Percentiles rank a stretch among this genome's conserved stretches.
Evolutionary conservation across 371 early-diverging fungal genomes (phyloP).

Genomic region (Synchytrium microbalum): DNA sequence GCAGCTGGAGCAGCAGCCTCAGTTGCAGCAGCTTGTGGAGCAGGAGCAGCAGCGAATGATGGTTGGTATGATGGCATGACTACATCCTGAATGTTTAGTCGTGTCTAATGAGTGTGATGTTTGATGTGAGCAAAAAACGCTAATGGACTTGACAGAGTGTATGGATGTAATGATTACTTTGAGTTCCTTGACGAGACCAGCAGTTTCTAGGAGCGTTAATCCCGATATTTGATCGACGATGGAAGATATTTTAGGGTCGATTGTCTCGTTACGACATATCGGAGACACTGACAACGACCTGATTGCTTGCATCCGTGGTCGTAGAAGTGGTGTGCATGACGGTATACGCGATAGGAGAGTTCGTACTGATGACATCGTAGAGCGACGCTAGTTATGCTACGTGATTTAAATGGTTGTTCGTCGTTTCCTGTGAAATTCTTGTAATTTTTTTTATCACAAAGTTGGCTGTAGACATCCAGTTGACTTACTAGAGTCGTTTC

Average conservation of each 20-base stretch:
- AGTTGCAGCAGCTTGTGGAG: conserved; percentile 49
- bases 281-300: background rate
- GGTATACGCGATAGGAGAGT: too few relatives aligned
- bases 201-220: conserved; percentile 85
- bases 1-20: conserved; percentile 53
- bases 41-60: conserved; percentile 48
- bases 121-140: too few relatives aligned
- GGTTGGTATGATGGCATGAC: conserved; percentile 62
- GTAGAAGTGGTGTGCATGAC: too few relatives aligned
- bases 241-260: conserved; percentile 58
- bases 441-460: too few relatives aligned
- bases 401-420: too few relatives aligned
- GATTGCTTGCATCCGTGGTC: background rate
- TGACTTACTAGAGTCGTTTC: too few relatives aligned
- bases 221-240: conserved; percentile 85
- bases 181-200: conserved; percentile 75
- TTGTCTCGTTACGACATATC: conserved; percentile 15
- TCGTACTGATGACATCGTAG: too few relatives aligned
- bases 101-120: conserved; percentile 48
- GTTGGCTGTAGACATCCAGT: too few relatives aligned
- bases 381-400: too few relatives aligned
- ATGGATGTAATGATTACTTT: conserved; percentile 51
- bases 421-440: too few relatives aligned
- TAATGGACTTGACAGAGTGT: background rate
- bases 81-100: conserved; percentile 87